Evolutionary conservation across 352 stramenopile species (phyloP).

Genomic region (Plasmopara muralis): DNA sequence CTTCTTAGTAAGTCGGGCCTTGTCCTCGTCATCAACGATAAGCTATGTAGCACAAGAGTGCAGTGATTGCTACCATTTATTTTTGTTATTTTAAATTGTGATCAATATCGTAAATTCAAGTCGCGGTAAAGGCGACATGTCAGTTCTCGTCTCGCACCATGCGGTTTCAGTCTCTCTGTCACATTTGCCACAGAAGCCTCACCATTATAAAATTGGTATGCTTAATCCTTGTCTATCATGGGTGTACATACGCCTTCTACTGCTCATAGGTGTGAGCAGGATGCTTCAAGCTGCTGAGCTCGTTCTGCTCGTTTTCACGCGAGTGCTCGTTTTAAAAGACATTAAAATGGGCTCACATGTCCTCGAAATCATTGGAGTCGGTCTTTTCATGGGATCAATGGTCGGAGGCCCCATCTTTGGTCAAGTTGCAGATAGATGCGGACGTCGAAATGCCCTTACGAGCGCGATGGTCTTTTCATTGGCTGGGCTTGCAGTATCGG

Average conservation of each 20-base stretch:
- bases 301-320: constrained; percentile 34
- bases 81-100: too few relatives aligned
- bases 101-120: too few relatives aligned
- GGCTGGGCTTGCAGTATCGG: constrained; percentile 22
- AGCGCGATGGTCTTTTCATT: constrained; percentile 28
- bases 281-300: constrained; percentile 36
- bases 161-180: too few relatives aligned
- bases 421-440: constrained; percentile 25
- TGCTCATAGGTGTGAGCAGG: constrained; percentile 29
- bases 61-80: too few relatives aligned
- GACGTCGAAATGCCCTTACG: constrained; percentile 24
- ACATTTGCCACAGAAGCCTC: too few relatives aligned
- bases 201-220: too few relatives aligned
- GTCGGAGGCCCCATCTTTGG: constrained; percentile 31
- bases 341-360: constrained; percentile 22
- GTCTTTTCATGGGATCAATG: constrained; percentile 24
- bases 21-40: too few relatives aligned
- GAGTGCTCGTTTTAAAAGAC: constrained; percentile 21
- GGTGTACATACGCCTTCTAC: constrained; percentile 31
- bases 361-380: constrained; percentile 24
- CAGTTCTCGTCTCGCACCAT: too few relatives aligned
- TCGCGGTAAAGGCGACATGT: too few relatives aligned
- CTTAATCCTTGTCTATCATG: constrained; percentile 13
- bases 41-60: too few relatives aligned
- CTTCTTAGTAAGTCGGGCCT: too few relatives aligned